Percentiles rank a stretch among this genome's conserved stretches.
Conservation (phyloP, 345 rosid species). For the Citrus sp. region DNA sequence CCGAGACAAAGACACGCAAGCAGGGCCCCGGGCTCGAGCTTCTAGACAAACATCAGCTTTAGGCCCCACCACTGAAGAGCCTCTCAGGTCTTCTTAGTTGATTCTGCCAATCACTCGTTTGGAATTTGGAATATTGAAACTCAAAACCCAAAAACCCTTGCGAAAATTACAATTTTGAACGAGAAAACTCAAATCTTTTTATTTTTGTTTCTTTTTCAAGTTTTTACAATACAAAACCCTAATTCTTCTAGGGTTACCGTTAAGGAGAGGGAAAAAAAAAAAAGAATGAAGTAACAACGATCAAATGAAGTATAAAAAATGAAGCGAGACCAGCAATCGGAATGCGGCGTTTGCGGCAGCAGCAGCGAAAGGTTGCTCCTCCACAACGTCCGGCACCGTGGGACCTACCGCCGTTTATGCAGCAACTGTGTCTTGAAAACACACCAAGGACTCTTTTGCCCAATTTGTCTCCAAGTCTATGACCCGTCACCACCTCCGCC, state of each 20-base stretch:
- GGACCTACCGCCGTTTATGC: constrained; percentile 30
- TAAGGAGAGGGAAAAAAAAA: neutral
- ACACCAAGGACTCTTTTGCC: constrained; percentile 32
- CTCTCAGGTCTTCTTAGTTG: neutral
- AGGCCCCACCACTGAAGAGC: no score
- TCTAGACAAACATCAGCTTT: no score
- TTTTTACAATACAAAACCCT: neutral
- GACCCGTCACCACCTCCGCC: constrained; percentile 12
- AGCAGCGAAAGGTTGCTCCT: constrained; percentile 16
- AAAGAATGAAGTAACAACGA: neutral
- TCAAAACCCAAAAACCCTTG: neutral
- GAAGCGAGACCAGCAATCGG: constrained; percentile 13
- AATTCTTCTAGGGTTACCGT: constrained; percentile 24
- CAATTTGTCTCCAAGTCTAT: constrained; percentile 30
- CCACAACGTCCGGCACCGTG: constrained; percentile 32
- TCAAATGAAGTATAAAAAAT: neutral
- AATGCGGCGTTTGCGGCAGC: constrained; percentile 25
- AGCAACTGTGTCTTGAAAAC: constrained; percentile 28
- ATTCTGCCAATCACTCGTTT: neutral
- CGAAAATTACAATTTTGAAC: no score
- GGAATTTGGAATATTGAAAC: neutral
- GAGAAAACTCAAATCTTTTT: no score
- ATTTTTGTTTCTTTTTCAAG: no score
- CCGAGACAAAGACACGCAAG: no score
- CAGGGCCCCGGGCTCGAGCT: no score